phyloP scores from a whole-genome alignment of 1,284 basidiomycete genomes.

The Singerocomus rubriflavus region DNA sequence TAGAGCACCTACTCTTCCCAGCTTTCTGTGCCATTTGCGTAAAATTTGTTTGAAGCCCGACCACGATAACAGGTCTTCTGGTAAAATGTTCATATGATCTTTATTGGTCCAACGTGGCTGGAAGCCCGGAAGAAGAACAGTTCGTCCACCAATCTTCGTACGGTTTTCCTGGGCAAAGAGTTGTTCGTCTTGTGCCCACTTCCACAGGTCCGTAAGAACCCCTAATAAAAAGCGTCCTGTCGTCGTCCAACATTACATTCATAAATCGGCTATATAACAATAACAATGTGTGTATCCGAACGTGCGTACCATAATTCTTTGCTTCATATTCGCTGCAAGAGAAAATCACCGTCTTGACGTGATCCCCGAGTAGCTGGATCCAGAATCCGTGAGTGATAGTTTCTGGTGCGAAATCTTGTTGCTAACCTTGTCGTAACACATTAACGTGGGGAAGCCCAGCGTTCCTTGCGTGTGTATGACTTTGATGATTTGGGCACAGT shows the following conservation, averaged over 20 bases:
- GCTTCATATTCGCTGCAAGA: constrained; percentile 96
- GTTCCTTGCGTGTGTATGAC: constrained; percentile 85
- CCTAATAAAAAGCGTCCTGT: constrained; percentile 82
- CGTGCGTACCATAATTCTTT: constrained; percentile 78
- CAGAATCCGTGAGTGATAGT: constrained; percentile 10
- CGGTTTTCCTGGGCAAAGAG: constrained; percentile 65
- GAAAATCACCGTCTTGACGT: constrained; percentile 83
- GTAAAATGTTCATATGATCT: constrained; percentile 35
- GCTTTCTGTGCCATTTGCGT: constrained; percentile 80
- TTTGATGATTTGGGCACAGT: constrained; percentile 89
- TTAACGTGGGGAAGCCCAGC: constrained; percentile 81
- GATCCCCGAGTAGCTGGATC: constrained; percentile 73
- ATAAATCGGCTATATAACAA: background rate
- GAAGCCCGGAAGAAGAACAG: constrained; percentile 63
- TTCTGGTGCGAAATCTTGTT: background rate
- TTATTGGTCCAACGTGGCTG: constrained; percentile 52
- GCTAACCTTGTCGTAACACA: constrained; percentile 80
- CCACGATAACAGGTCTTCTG: constrained; percentile 67
- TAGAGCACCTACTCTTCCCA: constrained; percentile 49
- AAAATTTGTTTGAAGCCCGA: constrained; percentile 67
- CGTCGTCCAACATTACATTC: background rate
- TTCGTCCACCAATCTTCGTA: constrained; percentile 62
- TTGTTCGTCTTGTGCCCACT: constrained; percentile 74
- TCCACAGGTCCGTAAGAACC: constrained; percentile 70
- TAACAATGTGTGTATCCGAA: background rate